phyloP scores from a whole-genome alignment of 345 rosid species.

The Lepidium aucheri region DNA sequence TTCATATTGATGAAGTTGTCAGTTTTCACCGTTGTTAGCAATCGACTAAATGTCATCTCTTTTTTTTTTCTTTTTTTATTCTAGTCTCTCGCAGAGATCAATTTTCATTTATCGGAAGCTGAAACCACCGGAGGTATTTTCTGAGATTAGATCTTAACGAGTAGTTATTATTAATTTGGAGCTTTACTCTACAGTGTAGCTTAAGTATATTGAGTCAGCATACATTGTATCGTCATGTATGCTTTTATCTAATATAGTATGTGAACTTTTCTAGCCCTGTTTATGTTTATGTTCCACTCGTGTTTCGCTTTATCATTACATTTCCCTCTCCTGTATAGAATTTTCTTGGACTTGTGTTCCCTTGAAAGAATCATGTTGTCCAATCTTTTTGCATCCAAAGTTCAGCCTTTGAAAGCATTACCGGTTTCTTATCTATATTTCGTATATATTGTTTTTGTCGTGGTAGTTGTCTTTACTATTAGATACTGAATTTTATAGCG shows the following conservation, averaged over 20 bases:
- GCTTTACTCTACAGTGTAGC: constrained; percentile 1
- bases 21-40: constrained; percentile 22
- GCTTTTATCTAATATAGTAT: constrained; percentile 4
- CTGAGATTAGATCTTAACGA: not conserved
- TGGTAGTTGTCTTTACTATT: not conserved
- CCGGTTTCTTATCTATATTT: not conserved
- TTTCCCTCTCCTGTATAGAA: not conserved
- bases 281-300: not conserved
- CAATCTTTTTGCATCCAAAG: constrained; percentile 5
- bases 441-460: not conserved
- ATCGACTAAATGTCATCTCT: constrained; percentile 20
- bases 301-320: not conserved
- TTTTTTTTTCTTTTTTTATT: constrained; percentile 33
- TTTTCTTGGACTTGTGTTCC: not conserved
- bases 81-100: constrained; percentile 92
- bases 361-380: not conserved
- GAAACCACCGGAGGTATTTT: constrained; percentile 76
- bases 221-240: not conserved
- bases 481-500: not conserved
- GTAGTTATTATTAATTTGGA: constrained; percentile 5
- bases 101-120: constrained; percentile 64
- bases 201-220: not conserved
- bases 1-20: constrained; percentile 4
- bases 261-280: not conserved
- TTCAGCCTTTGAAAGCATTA: not conserved